Evolutionary conservation across 371 early-diverging fungal species (phyloP).

Genomic region (Zopfochytrium polystomum): DNA sequence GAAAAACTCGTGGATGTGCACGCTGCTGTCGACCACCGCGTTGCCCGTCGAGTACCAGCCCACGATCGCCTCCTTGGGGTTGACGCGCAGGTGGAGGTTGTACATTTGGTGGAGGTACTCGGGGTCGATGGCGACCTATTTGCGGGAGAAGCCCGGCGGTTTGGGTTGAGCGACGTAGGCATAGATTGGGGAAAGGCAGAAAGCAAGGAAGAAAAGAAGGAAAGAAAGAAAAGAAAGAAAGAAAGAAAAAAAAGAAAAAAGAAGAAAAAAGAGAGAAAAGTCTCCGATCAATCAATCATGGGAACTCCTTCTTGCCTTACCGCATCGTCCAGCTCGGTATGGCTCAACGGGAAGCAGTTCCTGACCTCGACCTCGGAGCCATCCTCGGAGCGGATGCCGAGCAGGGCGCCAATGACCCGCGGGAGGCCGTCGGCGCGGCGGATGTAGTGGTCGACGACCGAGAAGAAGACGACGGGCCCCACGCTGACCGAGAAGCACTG

Average conservation of each 20-base stretch:
- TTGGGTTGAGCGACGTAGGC: background rate
- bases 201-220: background rate
- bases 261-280: too few species aligned
- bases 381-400: conserved; percentile 81
- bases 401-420: conserved; percentile 84
- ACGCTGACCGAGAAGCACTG: conserved; percentile 56
- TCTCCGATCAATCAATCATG: too few species aligned
- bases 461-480: conserved; percentile 86
- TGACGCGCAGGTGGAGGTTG: conserved; percentile 81
- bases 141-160: background rate
- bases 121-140: conserved; percentile 75
- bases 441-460: conserved; percentile 86
- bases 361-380: conserved; percentile 80
- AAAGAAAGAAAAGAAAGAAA: background rate
- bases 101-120: conserved; percentile 85
- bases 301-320: conserved; percentile 9
- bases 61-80: conserved; percentile 84
- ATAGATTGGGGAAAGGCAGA: background rate
- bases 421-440: conserved; percentile 79
- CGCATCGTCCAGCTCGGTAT: conserved; percentile 46
- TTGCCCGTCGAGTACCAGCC: conserved; percentile 86
- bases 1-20: conserved; percentile 85
- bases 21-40: conserved; percentile 73
- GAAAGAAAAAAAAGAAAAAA: too few species aligned
- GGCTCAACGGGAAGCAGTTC: conserved; percentile 75